Conservation (phyloP, 2,329 filamentous ascomycete species). For the Beauveria medogensis region DNA sequence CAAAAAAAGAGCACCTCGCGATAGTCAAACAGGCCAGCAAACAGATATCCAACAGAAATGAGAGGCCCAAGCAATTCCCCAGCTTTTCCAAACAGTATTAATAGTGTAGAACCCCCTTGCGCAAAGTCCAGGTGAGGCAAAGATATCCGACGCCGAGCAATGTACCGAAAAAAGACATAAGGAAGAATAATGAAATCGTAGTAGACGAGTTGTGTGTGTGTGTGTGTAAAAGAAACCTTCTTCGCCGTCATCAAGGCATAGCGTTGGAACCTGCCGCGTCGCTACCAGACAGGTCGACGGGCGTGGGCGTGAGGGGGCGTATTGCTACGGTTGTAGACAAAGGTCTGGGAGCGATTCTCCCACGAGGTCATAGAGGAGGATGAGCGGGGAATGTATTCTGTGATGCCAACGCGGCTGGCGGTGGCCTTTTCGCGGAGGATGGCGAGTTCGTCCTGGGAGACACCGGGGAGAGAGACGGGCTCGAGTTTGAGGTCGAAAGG, state of each 20-base stretch:
- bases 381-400: conserved; percentile 23
- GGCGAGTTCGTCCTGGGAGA: conserved; percentile 49
- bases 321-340: conserved; percentile 15
- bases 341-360: conserved; percentile 11
- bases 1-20: conserved; percentile 4
- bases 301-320: conserved; percentile 16
- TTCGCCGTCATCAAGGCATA: neutral
- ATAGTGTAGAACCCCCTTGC: neutral
- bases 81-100: neutral
- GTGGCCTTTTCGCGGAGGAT: conserved; percentile 45
- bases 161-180: neutral
- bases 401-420: conserved; percentile 39
- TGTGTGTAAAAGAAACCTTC: neutral
- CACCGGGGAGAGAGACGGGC: conserved; percentile 43
- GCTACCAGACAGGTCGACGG: conserved; percentile 9
- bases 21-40: neutral
- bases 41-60: neutral
- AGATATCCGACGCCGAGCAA: conserved; percentile 3
- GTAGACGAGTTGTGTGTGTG: neutral
- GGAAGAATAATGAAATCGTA: neutral
- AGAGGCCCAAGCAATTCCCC: neutral
- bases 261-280: neutral
- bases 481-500: conserved; percentile 53
- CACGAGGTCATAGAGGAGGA: conserved; percentile 16
- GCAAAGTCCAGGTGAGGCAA: neutral